These are phyloP conservation scores for Boletellus sp. DNA, from an alignment of 768 basidiomycete genomes.

Conservation along the genomic window DNA sequence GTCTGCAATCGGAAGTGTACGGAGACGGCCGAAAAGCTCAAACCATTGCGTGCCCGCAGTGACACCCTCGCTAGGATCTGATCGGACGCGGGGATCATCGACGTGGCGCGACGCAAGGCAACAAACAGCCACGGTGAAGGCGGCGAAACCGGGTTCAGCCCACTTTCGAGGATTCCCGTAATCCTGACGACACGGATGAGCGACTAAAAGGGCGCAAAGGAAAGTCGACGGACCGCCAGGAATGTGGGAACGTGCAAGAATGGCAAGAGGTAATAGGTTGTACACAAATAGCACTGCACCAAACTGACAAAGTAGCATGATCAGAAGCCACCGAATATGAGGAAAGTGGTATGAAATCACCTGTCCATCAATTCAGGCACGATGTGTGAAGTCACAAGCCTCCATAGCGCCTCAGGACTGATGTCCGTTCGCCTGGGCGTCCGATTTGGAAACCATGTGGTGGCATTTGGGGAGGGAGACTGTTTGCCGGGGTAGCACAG, in stretches of 20 bases:
- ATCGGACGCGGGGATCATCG: slow-evolving; percentile 85
- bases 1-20: slow-evolving; percentile 86
- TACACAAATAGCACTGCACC: slow-evolving; percentile 83
- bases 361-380: slow-evolving; percentile 92
- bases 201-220: slow-evolving; percentile 4
- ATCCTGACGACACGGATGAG: slow-evolving; percentile 48
- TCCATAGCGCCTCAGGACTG: slow-evolving; percentile 87
- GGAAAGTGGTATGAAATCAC: slow-evolving; percentile 40
- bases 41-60: slow-evolving; percentile 91
- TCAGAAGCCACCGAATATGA: slow-evolving; percentile 12
- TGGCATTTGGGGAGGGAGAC: slow-evolving; percentile 32
- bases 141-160: slow-evolving; percentile 92
- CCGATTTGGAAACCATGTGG: slow-evolving; percentile 83
- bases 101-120: slow-evolving; percentile 90
- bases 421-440: slow-evolving; percentile 69
- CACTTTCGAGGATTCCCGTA: slow-evolving; percentile 94
- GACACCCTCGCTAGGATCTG: slow-evolving; percentile 77
- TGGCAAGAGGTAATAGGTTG: slow-evolving; percentile 89
- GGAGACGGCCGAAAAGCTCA: slow-evolving; percentile 79
- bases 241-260: slow-evolving; percentile 92
- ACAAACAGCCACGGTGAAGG: slow-evolving; percentile 90
- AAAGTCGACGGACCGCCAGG: slow-evolving; percentile 51
- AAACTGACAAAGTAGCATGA: slow-evolving; percentile 41
- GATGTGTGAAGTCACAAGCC: slow-evolving; percentile 80
- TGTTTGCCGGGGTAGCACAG: slow-evolving; percentile 30